These are phyloP conservation scores for Groenewaldozyma tartarivorans DNA, from an alignment of 805 yeast genomes.

Conservation along the genomic window DNA sequence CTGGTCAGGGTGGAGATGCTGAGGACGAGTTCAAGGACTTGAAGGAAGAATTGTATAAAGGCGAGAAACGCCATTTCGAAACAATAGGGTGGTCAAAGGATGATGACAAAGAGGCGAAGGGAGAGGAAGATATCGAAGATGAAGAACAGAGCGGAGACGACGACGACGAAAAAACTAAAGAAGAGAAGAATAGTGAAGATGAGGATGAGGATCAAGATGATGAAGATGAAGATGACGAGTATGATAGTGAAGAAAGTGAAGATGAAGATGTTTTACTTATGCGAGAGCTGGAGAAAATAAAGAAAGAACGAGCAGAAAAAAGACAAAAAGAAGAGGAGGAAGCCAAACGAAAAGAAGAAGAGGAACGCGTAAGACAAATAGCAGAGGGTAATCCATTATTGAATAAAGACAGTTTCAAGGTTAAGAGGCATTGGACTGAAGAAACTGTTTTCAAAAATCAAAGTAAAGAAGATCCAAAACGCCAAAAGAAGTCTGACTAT, in stretches of 20 bases:
- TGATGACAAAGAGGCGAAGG: conserved; percentile 1
- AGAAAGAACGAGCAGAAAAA: conserved; percentile 24
- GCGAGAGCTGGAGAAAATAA: conserved; percentile 27
- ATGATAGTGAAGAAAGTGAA: conserved; percentile 23
- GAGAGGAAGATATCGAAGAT: conserved; percentile 9
- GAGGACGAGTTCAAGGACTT: conserved; percentile 20
- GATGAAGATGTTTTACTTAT: conserved; percentile 26
- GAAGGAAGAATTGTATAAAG: conserved; percentile 17
- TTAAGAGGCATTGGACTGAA: conserved; percentile 26
- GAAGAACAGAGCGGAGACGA: conserved; percentile 9
- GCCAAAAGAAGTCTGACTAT: no score
- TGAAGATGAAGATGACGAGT: conserved; percentile 13
- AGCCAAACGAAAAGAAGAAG: conserved; percentile 12
- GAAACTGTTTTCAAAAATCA: conserved; percentile 28
- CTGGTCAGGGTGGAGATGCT: conserved; percentile 27
- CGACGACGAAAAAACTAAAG: conserved; percentile 5
- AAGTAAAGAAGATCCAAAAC: conserved; percentile 17
- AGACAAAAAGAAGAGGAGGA: conserved; percentile 17
- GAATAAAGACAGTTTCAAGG: conserved; percentile 14
- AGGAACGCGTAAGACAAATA: conserved; percentile 19
- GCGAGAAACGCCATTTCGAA: conserved; percentile 15
- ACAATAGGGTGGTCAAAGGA: conserved; percentile 9
- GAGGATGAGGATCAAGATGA: conserved; percentile 9
- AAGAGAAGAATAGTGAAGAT: conserved; percentile 2
- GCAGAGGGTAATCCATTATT: conserved; percentile 28